phyloP scores from a whole-genome alignment of 495 filamentous ascomycete species.

The Penicillium cataractarum region DNA sequence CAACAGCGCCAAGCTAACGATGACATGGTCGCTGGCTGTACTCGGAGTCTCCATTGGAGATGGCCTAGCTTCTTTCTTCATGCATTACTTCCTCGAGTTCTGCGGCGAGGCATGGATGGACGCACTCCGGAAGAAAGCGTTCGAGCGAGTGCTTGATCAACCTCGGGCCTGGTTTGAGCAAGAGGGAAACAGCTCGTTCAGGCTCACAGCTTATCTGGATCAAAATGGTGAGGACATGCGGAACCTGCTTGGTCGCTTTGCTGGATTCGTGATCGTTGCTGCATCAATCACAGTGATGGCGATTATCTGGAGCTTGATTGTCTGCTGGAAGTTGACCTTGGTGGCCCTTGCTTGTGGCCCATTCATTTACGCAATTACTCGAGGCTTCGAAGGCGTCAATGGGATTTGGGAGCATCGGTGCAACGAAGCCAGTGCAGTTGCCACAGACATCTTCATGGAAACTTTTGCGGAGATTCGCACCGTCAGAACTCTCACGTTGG shows the following conservation, averaged over 20 bases:
- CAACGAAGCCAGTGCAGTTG: slow-evolving; percentile 59
- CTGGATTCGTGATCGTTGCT: slow-evolving; percentile 67
- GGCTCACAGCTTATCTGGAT: slow-evolving; percentile 73
- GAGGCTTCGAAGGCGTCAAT: slow-evolving; percentile 62
- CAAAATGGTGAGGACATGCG: slow-evolving; percentile 87
- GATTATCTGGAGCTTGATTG: slow-evolving; percentile 70
- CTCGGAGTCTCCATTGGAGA: slow-evolving; percentile 71
- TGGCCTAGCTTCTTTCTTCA: slow-evolving; percentile 62
- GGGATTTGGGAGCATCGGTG: slow-evolving; percentile 71
- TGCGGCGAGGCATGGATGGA: slow-evolving; percentile 82
- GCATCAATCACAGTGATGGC: slow-evolving; percentile 65
- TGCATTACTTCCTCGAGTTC: slow-evolving; percentile 70
- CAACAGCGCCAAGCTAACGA: slow-evolving; percentile 47
- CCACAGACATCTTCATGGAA: slow-evolving; percentile 69
- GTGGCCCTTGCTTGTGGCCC: slow-evolving; percentile 72
- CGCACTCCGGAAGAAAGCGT: slow-evolving; percentile 65
- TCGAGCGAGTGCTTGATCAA: slow-evolving; percentile 75
- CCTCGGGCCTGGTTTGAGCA: slow-evolving; percentile 84
- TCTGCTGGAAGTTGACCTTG: slow-evolving; percentile 82
- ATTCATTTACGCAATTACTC: slow-evolving; percentile 65
- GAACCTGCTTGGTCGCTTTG: slow-evolving; percentile 78
- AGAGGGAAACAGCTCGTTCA: slow-evolving; percentile 62
- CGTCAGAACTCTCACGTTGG: slow-evolving; percentile 77
- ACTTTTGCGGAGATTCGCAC: slow-evolving; percentile 82
- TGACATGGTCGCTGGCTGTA: slow-evolving; percentile 70